Percentiles rank a stretch among this genome's conserved stretches.
Conservation (phyloP, 257 asterid genomes). For the Ilex aquifolium region DNA sequence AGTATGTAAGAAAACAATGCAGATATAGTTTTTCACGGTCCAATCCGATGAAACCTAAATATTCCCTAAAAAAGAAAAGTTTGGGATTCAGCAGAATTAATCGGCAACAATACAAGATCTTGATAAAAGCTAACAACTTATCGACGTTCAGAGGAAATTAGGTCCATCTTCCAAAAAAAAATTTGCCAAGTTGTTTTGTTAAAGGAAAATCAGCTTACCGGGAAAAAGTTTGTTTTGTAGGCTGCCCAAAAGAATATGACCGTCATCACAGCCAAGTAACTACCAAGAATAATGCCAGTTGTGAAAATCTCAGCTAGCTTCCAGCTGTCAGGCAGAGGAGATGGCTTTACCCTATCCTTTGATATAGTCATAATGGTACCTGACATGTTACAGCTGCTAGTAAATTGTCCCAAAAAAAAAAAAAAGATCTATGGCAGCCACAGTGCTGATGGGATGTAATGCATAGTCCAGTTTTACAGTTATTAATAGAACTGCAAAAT, state of each 20-base stretch:
- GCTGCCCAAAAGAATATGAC: conserved; percentile 98
- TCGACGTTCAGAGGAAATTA: neutral
- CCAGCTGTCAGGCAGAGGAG: conserved; percentile 99
- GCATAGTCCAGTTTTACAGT: neutral
- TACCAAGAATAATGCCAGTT: conserved; percentile 85
- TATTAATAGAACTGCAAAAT: neutral
- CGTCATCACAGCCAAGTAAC: conserved; percentile 95
- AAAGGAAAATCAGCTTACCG: conserved; percentile 36
- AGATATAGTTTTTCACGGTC: too few relatives aligned
- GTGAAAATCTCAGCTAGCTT: conserved; percentile 87
- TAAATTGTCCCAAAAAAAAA: neutral
- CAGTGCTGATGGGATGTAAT: too few relatives aligned
- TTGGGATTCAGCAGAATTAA: too few relatives aligned
- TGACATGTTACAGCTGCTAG: conserved; percentile 18
- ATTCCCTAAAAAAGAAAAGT: too few relatives aligned
- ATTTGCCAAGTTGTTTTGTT: too few relatives aligned
- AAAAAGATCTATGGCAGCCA: neutral
- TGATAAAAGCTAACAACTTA: neutral
- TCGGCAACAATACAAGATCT: too few relatives aligned
- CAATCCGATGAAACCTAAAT: too few relatives aligned
- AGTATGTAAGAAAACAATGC: too few relatives aligned
- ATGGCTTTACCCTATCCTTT: conserved; percentile 91
- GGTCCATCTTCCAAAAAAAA: neutral
- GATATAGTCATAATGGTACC: conserved; percentile 99
- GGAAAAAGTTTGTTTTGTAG: conserved; percentile 81